A percentile compares a stretch with the other conserved stretches of the same genome.
phyloP scores from a whole-genome alignment of 306 rosid genomes.

The Nissolia schottii region DNA sequence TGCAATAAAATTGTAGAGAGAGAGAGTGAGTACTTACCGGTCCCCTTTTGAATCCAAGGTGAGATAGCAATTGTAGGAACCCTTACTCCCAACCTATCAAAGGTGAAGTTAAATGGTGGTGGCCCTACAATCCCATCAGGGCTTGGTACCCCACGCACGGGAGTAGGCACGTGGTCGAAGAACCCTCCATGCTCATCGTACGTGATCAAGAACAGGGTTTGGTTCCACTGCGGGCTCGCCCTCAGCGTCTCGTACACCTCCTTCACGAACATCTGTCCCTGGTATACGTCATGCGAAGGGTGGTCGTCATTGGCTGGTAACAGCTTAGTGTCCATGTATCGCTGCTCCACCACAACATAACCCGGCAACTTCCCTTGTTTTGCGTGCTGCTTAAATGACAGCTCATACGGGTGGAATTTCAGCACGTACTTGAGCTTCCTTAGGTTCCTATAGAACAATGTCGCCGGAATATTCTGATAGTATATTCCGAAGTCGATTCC shows the following conservation, averaged over 20 bases:
- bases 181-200: conserved; percentile 96
- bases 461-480: conserved; percentile 69
- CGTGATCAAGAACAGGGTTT: conserved; percentile 62
- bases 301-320: conserved; percentile 83
- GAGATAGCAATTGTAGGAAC: conserved; percentile 83
- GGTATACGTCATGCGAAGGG: conserved; percentile 82
- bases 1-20: background rate
- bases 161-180: conserved; percentile 77
- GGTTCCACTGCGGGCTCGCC: conserved; percentile 87
- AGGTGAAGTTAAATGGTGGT: conserved; percentile 56
- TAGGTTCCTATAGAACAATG: conserved; percentile 62
- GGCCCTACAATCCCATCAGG: conserved; percentile 82
- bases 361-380: conserved; percentile 52
- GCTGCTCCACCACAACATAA: conserved; percentile 78
- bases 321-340: conserved; percentile 51
- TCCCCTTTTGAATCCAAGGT: conserved; percentile 85
- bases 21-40: conserved; percentile 35
- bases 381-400: conserved; percentile 51
- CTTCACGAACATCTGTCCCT: conserved; percentile 80
- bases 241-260: conserved; percentile 83
- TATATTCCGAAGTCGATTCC: conserved; percentile 75
- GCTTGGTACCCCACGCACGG: conserved; percentile 61
- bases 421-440: conserved; percentile 53
- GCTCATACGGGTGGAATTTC: conserved; percentile 50
- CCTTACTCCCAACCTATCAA: conserved; percentile 76